These are phyloP conservation scores for Mycena crocata DNA, from an alignment of 768 basidiomycete species.

Conservation along the genomic window DNA sequence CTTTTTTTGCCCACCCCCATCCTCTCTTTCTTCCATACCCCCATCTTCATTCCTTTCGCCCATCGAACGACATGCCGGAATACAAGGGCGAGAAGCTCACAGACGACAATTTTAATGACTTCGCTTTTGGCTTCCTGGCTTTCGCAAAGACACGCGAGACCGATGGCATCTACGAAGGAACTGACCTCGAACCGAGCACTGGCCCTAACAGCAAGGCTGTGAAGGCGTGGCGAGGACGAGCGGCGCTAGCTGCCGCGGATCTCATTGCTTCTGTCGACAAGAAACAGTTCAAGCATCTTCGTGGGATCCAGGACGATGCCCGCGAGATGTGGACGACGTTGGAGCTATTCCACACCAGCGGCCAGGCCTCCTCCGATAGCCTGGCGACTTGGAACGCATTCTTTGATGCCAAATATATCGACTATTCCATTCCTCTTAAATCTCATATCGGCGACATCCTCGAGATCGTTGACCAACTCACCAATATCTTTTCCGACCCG, in stretches of 20 bases:
- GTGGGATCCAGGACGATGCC: neutral
- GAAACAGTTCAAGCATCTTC: neutral
- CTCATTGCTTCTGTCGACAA: neutral
- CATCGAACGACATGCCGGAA: too few species aligned
- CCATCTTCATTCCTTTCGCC: too few species aligned
- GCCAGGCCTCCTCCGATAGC: neutral
- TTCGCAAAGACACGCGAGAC: neutral
- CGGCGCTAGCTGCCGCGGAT: neutral
- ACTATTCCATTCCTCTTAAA: neutral
- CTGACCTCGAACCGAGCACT: neutral
- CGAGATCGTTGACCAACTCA: neutral
- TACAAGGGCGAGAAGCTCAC: neutral
- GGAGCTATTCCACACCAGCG: slow-evolving; percentile 6
- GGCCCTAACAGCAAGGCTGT: neutral
- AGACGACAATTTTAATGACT: neutral
- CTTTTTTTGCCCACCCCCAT: neutral
- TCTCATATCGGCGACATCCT: neutral
- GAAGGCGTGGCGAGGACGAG: neutral
- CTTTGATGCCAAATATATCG: neutral
- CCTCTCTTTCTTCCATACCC: too few species aligned
- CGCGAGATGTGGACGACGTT: neutral
- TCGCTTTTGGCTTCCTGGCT: neutral
- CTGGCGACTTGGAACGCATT: neutral
- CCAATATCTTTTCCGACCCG: neutral
- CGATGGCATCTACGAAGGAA: neutral